A percentile compares a stretch with the other conserved stretches of the same genome.
phyloP scores from a whole-genome alignment of 768 basidiomycete genomes.

The Tricholoma saponaceum region DNA sequence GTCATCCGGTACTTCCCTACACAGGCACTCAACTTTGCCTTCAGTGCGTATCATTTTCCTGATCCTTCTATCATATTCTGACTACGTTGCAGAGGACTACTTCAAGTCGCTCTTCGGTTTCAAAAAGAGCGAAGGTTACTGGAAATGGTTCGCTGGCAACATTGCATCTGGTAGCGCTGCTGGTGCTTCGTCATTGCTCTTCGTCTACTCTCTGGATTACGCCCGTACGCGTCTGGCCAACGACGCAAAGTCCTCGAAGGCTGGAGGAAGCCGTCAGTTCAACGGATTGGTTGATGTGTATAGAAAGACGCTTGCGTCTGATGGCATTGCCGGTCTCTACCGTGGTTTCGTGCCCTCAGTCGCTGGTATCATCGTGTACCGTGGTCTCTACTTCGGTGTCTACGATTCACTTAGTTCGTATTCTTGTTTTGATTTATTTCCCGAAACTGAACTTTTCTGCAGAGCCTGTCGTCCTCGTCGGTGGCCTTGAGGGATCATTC shows the following conservation, averaged over 20 bases:
- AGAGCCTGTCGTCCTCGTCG: slow-evolving; percentile 98
- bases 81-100: slow-evolving; percentile 73
- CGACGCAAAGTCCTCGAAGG: slow-evolving; percentile 94
- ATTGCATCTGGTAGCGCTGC: slow-evolving; percentile 98
- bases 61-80: neutral
- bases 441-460: slow-evolving; percentile 19
- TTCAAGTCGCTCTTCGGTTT: slow-evolving; percentile 99
- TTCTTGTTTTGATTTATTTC: neutral
- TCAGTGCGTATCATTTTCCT: slow-evolving; percentile 64
- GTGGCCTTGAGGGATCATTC: slow-evolving; percentile 94
- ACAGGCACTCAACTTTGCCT: slow-evolving; percentile 99
- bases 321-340: slow-evolving; percentile 99
- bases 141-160: slow-evolving; percentile 98
- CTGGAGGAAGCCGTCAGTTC: slow-evolving; percentile 92
- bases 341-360: slow-evolving; percentile 99
- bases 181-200: slow-evolving; percentile 97
- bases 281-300: slow-evolving; percentile 98
- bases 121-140: slow-evolving; percentile 97
- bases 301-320: slow-evolving; percentile 94
- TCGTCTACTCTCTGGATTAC: slow-evolving; percentile 99
- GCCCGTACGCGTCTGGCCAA: slow-evolving; percentile 99
- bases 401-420: slow-evolving; percentile 88
- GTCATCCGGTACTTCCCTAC: slow-evolving; percentile 99
- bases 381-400: slow-evolving; percentile 99
- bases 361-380: slow-evolving; percentile 99